Percentiles rank a stretch among this genome's conserved stretches.
Evolutionary conservation across 495 filamentous ascomycete genomes (phyloP).

Genomic region (Hypomontagnella monticulosa): DNA sequence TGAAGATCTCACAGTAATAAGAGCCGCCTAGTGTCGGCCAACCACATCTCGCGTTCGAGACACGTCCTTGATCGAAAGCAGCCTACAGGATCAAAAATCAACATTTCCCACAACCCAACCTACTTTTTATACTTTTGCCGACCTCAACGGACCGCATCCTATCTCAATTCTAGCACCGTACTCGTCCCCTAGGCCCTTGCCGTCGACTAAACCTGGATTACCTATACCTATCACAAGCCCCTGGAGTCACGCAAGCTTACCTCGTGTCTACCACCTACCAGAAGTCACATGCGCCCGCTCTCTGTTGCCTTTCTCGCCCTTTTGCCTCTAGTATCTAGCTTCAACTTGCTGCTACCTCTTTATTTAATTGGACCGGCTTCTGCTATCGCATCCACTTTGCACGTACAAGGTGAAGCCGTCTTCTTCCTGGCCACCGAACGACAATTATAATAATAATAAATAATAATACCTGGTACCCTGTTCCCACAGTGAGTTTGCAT

Average conservation of each 20-base stretch:
- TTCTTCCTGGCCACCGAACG: conserved; percentile 7
- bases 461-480: conserved; percentile 33
- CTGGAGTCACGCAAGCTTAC: conserved; percentile 31
- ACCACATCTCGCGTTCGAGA: conserved; percentile 41
- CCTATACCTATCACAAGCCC: conserved; percentile 28
- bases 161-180: conserved; percentile 6
- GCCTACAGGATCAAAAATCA: conserved; percentile 41
- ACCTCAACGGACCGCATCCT: conserved; percentile 16
- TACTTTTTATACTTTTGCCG: conserved; percentile 26
- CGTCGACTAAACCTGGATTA: not conserved
- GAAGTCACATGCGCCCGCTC: conserved; percentile 31
- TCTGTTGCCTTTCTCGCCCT: conserved; percentile 4
- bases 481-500: conserved; percentile 27
- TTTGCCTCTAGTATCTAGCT: conserved; percentile 14
- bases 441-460: conserved; percentile 37
- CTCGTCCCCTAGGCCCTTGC: not conserved
- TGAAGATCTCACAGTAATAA: conserved; percentile 17
- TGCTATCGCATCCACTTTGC: conserved; percentile 31
- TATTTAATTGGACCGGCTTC: conserved; percentile 37
- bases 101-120: conserved; percentile 27
- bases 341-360: conserved; percentile 14
- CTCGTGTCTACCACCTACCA: conserved; percentile 34
- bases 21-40: conserved; percentile 38
- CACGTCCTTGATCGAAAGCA: conserved; percentile 45
- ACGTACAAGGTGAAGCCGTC: conserved; percentile 29